These are phyloP conservation scores for maize (Zea mays) DNA, from an alignment of 176 grass and related monocot species.

Conservation along the genomic window Zm-B73-REFERENCE-NAM-5.0 NC_050105.1:73831001-73831500, in stretches of 20 bases:
- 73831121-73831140: background rate
- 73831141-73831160: background rate
- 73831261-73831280: background rate
- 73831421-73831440: no score
- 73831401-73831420: no score
- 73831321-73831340: background rate
- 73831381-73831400: background rate
- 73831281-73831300: background rate
- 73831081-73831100: background rate
- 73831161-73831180: background rate
- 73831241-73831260: background rate
- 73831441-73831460: no score
- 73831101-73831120: background rate
- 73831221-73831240: background rate
- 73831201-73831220: background rate
- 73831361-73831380: background rate
- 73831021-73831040: background rate
- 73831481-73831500: conserved; percentile 43
- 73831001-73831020: background rate
- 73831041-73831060: background rate
- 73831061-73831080: background rate
- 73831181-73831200: background rate
- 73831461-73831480: background rate
- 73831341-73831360: background rate
- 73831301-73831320: background rate